Evolutionary conservation across 371 early-diverging fungal genomes (phyloP).

Genomic region (Circinella minor): DNA sequence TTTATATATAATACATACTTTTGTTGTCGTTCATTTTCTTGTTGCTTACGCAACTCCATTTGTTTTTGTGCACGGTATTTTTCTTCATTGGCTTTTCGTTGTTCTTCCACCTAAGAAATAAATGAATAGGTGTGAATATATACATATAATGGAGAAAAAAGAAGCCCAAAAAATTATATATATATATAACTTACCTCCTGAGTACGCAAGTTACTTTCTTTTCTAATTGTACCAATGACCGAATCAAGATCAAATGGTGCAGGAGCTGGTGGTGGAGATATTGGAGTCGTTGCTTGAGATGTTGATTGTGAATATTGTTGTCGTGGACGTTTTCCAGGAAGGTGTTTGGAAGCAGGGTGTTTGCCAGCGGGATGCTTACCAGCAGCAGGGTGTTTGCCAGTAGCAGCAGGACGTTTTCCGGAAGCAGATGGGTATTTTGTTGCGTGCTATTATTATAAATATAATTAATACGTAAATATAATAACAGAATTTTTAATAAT

Average conservation of each 20-base stretch:
- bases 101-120: conserved; percentile 3
- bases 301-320: conserved; percentile 1
- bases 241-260: conserved; percentile 34
- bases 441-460: conserved; percentile 7
- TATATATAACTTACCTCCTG: conserved; percentile 31
- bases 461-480: background rate
- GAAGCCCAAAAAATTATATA: background rate
- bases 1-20: background rate
- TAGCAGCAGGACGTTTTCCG: no score
- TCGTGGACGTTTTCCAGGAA: background rate
- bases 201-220: conserved; percentile 33
- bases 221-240: conserved; percentile 30
- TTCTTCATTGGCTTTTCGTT: conserved; percentile 20
- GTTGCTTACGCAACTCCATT: conserved; percentile 6
- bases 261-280: conserved; percentile 9
- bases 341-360: background rate
- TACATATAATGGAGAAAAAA: background rate
- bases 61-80: conserved; percentile 7
- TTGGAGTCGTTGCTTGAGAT: background rate
- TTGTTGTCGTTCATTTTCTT: background rate
- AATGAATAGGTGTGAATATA: background rate
- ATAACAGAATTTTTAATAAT: background rate
- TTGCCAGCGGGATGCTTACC: background rate
- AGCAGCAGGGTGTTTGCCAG: background rate
- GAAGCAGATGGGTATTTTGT: background rate